Conservation (phyloP, 179 eudicot species). For the Camellia oleifera region DNA sequence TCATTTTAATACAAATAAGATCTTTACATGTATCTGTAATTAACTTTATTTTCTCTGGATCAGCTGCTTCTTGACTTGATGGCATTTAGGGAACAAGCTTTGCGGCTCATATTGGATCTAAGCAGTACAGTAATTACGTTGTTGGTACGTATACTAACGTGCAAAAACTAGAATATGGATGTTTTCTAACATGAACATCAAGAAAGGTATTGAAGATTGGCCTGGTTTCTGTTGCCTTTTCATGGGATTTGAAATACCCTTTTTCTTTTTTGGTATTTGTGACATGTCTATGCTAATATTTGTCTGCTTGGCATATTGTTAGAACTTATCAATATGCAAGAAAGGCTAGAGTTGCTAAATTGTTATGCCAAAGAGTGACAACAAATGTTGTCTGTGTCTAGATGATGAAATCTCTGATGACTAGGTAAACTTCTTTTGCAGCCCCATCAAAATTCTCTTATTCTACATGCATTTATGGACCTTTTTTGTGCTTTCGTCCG, state of each 20-base stretch:
- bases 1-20: slow-evolving; percentile 1
- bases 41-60: slow-evolving; percentile 16
- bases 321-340: slow-evolving; percentile 4
- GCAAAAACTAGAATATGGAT: slow-evolving; percentile 14
- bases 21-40: not conserved
- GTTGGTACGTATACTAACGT: slow-evolving; percentile 57
- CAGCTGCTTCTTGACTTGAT: slow-evolving; percentile 98
- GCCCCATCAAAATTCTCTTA: slow-evolving; percentile 98
- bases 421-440: slow-evolving; percentile 45
- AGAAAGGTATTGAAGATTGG: not conserved
- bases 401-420: slow-evolving; percentile 33
- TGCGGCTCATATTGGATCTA: slow-evolving; percentile 90
- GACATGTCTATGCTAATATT: not conserved
- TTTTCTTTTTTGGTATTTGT: not conserved
- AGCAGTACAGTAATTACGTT: slow-evolving; percentile 98
- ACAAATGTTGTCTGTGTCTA: not conserved
- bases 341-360: slow-evolving; percentile 11
- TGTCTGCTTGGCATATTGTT: not conserved
- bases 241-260: not conserved
- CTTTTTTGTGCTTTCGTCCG: slow-evolving; percentile 97
- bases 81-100: slow-evolving; percentile 98
- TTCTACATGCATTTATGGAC: slow-evolving; percentile 97
- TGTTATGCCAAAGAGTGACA: not conserved
- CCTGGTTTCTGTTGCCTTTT: not conserved
- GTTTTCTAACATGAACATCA: not conserved